A percentile compares a stretch with the other conserved stretches of the same genome.
Conservation (phyloP, 78 protist species). For the Dictyostelium citrinum region DNA sequence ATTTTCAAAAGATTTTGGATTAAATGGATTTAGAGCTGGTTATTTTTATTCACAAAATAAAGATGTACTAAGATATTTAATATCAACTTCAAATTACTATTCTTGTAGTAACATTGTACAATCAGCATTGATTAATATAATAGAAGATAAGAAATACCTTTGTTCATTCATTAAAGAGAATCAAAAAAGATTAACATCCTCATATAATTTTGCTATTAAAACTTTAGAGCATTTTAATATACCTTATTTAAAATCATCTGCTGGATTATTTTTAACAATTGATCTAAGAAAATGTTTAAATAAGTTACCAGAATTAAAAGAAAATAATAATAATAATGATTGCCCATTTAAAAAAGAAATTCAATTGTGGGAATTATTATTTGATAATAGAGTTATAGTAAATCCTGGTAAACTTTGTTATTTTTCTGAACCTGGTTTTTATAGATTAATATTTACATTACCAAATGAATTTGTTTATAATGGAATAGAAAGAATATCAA, state of each 20-base stretch:
- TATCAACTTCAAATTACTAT: not conserved
- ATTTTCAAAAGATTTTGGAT: conserved; percentile 73
- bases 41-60: conserved; percentile 43
- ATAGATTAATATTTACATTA: conserved; percentile 16
- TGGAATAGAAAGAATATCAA: conserved; percentile 17
- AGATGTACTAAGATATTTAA: not conserved
- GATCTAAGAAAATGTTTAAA: conserved; percentile 27
- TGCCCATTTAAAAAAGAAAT: conserved; percentile 7
- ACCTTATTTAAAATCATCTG: conserved; percentile 25
- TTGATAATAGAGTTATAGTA: conserved; percentile 14
- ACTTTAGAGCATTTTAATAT: not conserved
- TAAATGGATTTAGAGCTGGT: conserved; percentile 74
- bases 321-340: not conserved
- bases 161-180: not conserved
- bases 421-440: conserved; percentile 18
- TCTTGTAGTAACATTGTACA: conserved; percentile 36
- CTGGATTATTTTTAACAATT: conserved; percentile 39
- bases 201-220: not conserved
- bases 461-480: not conserved
- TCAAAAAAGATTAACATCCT: conserved; percentile 1
- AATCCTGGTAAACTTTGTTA: conserved; percentile 19
- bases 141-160: conserved; percentile 13
- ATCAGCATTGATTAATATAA: conserved; percentile 6
- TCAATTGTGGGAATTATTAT: conserved; percentile 29
- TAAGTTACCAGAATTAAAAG: not conserved